Evolutionary conservation across 768 basidiomycete species (phyloP).

Genomic region (Cystofilobasidium macerans): DNA sequence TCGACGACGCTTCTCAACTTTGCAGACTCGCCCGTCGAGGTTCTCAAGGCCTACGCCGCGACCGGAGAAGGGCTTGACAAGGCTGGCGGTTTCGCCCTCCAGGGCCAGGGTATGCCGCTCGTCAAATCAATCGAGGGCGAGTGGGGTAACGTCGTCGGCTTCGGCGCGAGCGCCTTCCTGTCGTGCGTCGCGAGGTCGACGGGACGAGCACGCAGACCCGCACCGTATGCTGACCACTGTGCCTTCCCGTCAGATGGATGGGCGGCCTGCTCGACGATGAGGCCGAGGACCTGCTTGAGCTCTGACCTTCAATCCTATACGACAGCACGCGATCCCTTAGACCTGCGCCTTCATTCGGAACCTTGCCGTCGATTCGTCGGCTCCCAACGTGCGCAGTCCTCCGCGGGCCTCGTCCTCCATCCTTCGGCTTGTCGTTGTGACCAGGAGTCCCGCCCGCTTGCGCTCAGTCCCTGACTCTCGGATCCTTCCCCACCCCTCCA

Average conservation of each 20-base stretch:
- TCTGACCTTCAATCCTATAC: not conserved
- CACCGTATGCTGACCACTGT: not conserved
- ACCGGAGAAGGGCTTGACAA: slow-evolving; percentile 19
- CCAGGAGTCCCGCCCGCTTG: too few relatives aligned
- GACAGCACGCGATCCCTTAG: too few relatives aligned
- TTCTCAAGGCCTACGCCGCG: slow-evolving; percentile 14
- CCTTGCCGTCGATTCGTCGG: too few relatives aligned
- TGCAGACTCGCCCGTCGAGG: not conserved
- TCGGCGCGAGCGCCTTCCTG: slow-evolving; percentile 18
- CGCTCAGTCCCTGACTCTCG: too few relatives aligned
- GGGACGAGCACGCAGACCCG: not conserved
- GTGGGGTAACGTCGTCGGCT: slow-evolving; percentile 53
- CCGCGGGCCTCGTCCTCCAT: too few relatives aligned
- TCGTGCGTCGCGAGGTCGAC: slow-evolving; percentile 14
- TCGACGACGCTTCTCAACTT: slow-evolving; percentile 18
- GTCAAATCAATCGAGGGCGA: slow-evolving; percentile 79
- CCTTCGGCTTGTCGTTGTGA: too few relatives aligned
- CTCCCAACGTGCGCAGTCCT: too few relatives aligned
- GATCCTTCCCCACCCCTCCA: too few relatives aligned
- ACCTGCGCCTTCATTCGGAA: too few relatives aligned
- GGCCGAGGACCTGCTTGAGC: slow-evolving; percentile 19
- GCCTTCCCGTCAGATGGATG: slow-evolving; percentile 10
- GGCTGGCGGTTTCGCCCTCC: slow-evolving; percentile 89
- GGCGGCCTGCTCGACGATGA: slow-evolving; percentile 23
- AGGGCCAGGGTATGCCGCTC: slow-evolving; percentile 70